phyloP scores from a whole-genome alignment of 1,284 basidiomycete genomes.

The Thecaphora thlaspeos region DNA sequence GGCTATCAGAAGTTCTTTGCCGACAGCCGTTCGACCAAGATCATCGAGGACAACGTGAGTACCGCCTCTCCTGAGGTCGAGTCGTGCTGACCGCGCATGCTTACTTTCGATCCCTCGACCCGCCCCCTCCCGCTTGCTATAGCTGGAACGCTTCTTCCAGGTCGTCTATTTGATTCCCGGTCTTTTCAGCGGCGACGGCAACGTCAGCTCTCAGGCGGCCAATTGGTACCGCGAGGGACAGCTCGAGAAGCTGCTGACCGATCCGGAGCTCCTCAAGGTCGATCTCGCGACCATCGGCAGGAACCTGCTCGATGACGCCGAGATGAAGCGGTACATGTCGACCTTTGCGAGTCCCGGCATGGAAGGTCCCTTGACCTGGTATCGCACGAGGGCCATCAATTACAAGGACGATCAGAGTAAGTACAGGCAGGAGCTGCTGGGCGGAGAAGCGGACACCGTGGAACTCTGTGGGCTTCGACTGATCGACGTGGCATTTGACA shows the following conservation, averaged over 20 bases:
- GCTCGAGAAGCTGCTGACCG: slow-evolving; percentile 37
- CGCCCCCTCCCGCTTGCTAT: too few relatives aligned
- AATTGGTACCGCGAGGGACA: slow-evolving; percentile 35
- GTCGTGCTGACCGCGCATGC: neutral
- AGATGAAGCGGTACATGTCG: slow-evolving; percentile 22
- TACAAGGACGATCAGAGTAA: slow-evolving; percentile 31
- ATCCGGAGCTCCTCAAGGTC: slow-evolving; percentile 30
- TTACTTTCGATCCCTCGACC: neutral
- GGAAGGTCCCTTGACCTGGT: slow-evolving; percentile 50
- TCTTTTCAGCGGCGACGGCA: slow-evolving; percentile 26
- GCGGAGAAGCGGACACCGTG: neutral
- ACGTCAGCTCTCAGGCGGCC: slow-evolving; percentile 22
- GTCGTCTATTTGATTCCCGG: slow-evolving; percentile 39
- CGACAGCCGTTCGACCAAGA: slow-evolving; percentile 37
- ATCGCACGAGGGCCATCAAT: slow-evolving; percentile 42
- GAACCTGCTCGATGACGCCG: slow-evolving; percentile 19
- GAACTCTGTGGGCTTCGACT: too few relatives aligned
- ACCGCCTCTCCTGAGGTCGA: too few relatives aligned
- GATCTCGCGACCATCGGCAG: slow-evolving; percentile 20
- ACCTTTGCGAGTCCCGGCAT: slow-evolving; percentile 37
- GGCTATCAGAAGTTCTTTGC: slow-evolving; percentile 48
- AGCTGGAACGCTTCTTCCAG: slow-evolving; percentile 38
- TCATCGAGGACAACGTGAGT: slow-evolving; percentile 35
- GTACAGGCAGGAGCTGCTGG: neutral
- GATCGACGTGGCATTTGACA: too few relatives aligned